Conservation (phyloP, 495 filamentous ascomycete species). For the Penicillium tannophilum region DNA sequence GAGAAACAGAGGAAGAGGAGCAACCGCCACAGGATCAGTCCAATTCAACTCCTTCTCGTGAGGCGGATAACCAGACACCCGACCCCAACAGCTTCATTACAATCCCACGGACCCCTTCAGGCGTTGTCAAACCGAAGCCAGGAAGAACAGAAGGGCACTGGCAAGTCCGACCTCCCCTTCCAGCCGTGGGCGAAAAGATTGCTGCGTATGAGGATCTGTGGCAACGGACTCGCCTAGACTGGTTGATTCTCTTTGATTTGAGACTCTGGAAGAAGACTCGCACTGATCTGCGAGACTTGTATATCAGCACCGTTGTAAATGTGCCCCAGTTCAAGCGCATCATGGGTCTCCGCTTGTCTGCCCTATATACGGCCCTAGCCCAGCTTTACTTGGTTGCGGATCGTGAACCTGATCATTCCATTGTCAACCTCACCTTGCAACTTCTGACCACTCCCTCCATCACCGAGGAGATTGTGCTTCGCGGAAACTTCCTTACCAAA, state of each 20-base stretch:
- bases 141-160: conserved; percentile 72
- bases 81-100: conserved; percentile 28
- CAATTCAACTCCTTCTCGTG: conserved; percentile 7
- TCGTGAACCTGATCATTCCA: conserved; percentile 95
- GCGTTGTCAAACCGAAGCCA: conserved; percentile 34
- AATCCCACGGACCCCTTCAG: conserved; percentile 44
- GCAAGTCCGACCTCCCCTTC: conserved; percentile 75
- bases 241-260: conserved; percentile 95
- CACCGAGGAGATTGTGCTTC: conserved; percentile 87
- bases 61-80: conserved; percentile 24
- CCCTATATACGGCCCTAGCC: conserved; percentile 88
- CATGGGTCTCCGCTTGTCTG: conserved; percentile 86
- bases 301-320: conserved; percentile 93
- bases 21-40: conserved; percentile 53
- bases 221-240: conserved; percentile 87
- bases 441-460: conserved; percentile 97
- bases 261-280: conserved; percentile 95
- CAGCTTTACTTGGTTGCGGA: conserved; percentile 97
- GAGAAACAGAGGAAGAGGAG: conserved; percentile 52
- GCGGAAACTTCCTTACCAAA: conserved; percentile 95
- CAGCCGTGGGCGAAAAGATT: conserved; percentile 53
- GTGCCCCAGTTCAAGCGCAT: conserved; percentile 97
- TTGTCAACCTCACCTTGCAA: conserved; percentile 94
- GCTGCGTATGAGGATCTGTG: conserved; percentile 82
- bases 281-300: conserved; percentile 86